Conservation (phyloP, 257 asterid genomes). For the Solanum dulcamara region DNA sequence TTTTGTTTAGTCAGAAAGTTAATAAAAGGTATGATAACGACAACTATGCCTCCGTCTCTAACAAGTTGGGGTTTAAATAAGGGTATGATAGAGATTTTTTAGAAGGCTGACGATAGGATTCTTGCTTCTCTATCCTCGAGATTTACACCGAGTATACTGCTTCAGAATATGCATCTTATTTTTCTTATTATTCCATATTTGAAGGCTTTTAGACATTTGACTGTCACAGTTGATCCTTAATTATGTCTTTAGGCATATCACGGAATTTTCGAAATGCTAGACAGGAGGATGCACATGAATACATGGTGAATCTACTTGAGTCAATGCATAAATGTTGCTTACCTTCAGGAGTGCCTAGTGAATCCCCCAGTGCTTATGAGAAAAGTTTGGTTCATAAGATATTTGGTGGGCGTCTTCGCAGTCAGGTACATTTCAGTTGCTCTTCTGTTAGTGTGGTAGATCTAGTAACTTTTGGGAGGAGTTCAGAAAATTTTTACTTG, state of each 20-base stretch:
- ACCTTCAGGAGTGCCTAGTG: slow-evolving; percentile 92
- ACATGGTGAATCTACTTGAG: slow-evolving; percentile 91
- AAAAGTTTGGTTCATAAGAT: slow-evolving; percentile 96
- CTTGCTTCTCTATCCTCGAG: not conserved
- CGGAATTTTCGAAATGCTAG: slow-evolving; percentile 81
- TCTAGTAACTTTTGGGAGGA: not conserved
- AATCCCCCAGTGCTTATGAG: slow-evolving; percentile 87
- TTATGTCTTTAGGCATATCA: slow-evolving; percentile 55
- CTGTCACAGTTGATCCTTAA: slow-evolving; percentile 26
- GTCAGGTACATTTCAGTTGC: slow-evolving; percentile 50
- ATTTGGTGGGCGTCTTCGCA: slow-evolving; percentile 86
- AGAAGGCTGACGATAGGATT: not conserved
- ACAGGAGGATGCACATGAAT: slow-evolving; percentile 98
- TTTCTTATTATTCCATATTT: not conserved
- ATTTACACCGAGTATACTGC: not conserved
- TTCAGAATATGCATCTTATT: not conserved
- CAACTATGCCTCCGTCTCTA: not conserved
- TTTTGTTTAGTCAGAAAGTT: not conserved
- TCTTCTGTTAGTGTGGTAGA: not conserved
- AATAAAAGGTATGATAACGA: not conserved
- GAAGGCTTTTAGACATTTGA: slow-evolving; percentile 3
- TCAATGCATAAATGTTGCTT: slow-evolving; percentile 98
- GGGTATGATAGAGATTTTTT: no score
- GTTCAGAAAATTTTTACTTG: not conserved
- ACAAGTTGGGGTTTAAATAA: not conserved